phyloP scores from a whole-genome alignment of 139 green algal genomes.

The Chlorella sorokiniana region DNA sequence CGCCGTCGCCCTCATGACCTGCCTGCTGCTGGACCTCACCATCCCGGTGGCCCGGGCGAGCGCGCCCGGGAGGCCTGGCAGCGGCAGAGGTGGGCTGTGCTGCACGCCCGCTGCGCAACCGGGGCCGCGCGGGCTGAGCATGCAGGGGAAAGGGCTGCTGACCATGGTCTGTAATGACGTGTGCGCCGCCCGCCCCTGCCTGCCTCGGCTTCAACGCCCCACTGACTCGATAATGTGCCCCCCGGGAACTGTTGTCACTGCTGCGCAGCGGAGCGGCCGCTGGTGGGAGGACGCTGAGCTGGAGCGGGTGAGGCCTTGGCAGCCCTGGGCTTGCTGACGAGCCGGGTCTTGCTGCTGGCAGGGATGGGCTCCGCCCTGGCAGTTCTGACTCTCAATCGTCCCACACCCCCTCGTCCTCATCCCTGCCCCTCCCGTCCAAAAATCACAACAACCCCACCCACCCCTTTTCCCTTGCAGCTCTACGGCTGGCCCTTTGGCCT shows the following conservation, averaged over 20 bases:
- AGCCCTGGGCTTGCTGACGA: neutral
- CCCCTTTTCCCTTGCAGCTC: constrained; percentile 22
- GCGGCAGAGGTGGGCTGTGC: neutral
- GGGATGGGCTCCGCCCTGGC: neutral
- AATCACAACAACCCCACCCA: neutral
- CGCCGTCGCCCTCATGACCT: constrained; percentile 60
- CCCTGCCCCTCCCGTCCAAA: neutral
- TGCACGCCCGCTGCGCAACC: neutral
- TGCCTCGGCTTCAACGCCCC: too few species aligned
- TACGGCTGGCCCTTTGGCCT: constrained; percentile 56
- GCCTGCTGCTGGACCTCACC: constrained; percentile 72
- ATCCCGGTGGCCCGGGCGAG: constrained; percentile 34
- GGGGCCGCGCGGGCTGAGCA: neutral
- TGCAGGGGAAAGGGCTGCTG: neutral
- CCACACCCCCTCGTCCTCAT: neutral
- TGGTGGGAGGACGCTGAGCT: constrained; percentile 53
- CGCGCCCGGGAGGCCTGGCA: constrained; percentile 20
- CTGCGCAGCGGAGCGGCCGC: neutral
- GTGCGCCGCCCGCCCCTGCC: neutral
- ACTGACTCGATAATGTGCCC: too few species aligned
- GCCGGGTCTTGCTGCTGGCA: neutral
- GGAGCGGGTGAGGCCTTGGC: constrained; percentile 23
- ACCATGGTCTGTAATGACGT: neutral
- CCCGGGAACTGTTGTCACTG: neutral
- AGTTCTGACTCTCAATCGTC: neutral